Base-by-base conservation (phyloP, 371 early-diverging fungal genomes). In the Mycotypha africana region DNA sequence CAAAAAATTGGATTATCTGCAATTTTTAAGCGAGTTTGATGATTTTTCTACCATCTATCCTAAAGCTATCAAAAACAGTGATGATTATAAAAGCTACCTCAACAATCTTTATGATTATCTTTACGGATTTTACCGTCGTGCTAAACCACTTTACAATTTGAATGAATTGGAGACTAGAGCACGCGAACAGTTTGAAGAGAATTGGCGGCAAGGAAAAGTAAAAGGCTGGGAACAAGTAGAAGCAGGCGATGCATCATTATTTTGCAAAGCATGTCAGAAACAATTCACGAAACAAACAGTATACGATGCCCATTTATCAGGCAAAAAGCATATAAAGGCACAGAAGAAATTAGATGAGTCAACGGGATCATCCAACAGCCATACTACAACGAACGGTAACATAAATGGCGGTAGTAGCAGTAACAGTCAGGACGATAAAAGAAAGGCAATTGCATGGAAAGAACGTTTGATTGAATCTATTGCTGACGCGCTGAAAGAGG, bases 261-360 rank as follows among this genome's bases (percentile, higher is more conserved):
- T 84, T 49, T 97, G 95, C 58, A 44, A 68, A 19, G 85, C 89
- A 14, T 97, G 95, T 79, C 67, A 80, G 24, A 92, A 91, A 55
- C 78, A 78, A 26, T 98, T 92, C 60, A 57, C 89, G 25, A 97
- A 95, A 49, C 58, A 86, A 21, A 82, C 86, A 0, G 92, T 95
- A 2, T 95, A 75, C 56, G 82, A 85, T 17, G 84, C 81, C 16
- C 97, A 98, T 62, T 64, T 93, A 57, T 82, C 75, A 32, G 91
- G 91, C 15, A 89, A 89, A 62, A 95, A 95, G 51, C 98, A 96
- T 63, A 74, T 77, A 35, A 95, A 91, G 55, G 89, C 89, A 2
- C 86, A 78, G 9, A 80, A 80, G 24, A 66, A 70, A 25, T 42
- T 85, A 23, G 58, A 56, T 12, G 62, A 62, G 20, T n/a, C n/a